Evolutionary conservation across 2,329 filamentous ascomycete genomes (phyloP), one percentile per base, ranked within the genome.

Genomic region (Leptosphaerulina australis): DNA sequence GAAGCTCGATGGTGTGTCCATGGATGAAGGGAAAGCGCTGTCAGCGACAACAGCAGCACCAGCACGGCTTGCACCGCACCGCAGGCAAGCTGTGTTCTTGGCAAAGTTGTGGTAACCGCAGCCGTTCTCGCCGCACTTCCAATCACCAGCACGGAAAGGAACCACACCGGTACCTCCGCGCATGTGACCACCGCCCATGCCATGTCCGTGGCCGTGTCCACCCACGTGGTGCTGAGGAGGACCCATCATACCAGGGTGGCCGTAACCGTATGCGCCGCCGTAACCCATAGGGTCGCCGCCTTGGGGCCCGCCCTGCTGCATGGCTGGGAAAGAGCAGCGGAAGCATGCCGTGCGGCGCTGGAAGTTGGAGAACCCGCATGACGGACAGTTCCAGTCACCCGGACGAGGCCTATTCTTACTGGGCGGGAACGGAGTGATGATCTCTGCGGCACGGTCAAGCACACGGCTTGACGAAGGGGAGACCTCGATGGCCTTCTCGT

Each of bases 61-160:
- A 54, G 93, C 93, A 64, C 94, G 90, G 73, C 91, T 95, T 44
- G 93, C 94, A 72, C 94, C 94, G 71, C 94, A 99, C 53, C 94
- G 90, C 56, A 99, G 84, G 75, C 94, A 99, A 76, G 91, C 96
- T 50, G 97, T 93, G 67, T 99, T 99, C 84, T 99, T 99, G 55
- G 94, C 94, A 71, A 99, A 99, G 79, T 99, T 99, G 80, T 99
- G 94, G 75, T 99, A 99, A 50, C 90, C 91, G 72, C 94, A 99
- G 28, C 92, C 91, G 70, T 99, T 94, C 59, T 94, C 94, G 48
- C 94, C 94, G 70, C 94, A 99, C 76, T 97, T 97, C 94, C 94
- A 99, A 71, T 99, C 94, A 69, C 94, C 94, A 46, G 94, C 94
- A 68, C 94, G 89, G 87, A 99, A 99, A 12, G 94, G 94, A 33